Conservation (phyloP, 257 asterid species). For the Euphrasia confusa region DNA sequence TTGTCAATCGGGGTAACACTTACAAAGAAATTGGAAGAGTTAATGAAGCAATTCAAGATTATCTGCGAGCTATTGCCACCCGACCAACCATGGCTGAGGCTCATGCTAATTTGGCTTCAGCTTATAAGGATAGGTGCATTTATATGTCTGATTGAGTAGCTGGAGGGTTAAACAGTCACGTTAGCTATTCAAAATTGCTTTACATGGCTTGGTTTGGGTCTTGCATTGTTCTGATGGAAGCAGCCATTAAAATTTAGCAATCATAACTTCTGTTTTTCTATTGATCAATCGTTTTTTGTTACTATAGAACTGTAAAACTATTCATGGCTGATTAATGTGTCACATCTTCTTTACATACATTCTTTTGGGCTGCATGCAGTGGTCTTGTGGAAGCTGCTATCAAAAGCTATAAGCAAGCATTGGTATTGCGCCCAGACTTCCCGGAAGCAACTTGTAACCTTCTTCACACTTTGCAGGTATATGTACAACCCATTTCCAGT, state of each 20-base stretch:
- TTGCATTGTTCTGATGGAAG: conserved; percentile 41
- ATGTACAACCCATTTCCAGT: not conserved
- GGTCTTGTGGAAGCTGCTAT: conserved; percentile 90
- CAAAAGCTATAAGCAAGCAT: conserved; percentile 88
- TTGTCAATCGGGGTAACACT: conserved; percentile 97
- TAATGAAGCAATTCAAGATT: conserved; percentile 88
- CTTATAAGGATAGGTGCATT: conserved; percentile 85
- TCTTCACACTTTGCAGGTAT: conserved; percentile 94
- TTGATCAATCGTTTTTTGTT: not conserved
- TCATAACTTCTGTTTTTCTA: conserved; percentile 24
- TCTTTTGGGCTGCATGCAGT: conserved; percentile 39
- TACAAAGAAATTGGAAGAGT: conserved; percentile 97
- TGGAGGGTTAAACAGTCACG: not conserved
- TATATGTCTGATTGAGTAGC: not conserved
- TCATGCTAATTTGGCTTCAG: conserved; percentile 99
- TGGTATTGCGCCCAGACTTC: conserved; percentile 83
- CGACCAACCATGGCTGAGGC: conserved; percentile 99
- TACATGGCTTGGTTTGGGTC: conserved; percentile 16
- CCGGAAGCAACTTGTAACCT: conserved; percentile 99
- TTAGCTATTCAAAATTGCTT: conserved; percentile 1
- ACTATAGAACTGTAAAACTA: conserved; percentile 5
- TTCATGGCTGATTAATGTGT: conserved; percentile 11
- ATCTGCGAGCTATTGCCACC: conserved; percentile 69
- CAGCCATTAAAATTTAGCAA: conserved; percentile 43
- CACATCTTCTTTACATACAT: conserved; percentile 20